Base-by-base conservation (phyloP, 192 early-diverging fungal genomes). In the Coemansia sp. region DNA sequence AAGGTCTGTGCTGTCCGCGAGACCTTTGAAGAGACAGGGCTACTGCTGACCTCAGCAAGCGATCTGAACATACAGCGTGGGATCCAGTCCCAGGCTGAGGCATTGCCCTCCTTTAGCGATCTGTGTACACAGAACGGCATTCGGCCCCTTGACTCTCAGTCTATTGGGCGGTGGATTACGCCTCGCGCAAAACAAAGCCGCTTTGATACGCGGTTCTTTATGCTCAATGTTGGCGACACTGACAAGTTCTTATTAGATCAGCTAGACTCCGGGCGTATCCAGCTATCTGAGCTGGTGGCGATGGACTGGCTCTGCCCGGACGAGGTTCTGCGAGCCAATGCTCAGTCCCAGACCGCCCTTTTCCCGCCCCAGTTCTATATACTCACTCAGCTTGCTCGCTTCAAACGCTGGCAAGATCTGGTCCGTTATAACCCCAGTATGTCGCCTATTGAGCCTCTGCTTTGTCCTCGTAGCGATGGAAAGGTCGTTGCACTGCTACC, bases 1-100 rank as follows among this genome's bases (percentile, higher is more conserved):
- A 84, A 79, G 33, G 77, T 89, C 16, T 92, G 90, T 63, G 93
- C 93, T 2, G 77, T 92, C 20, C 88, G 93, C 46, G 91, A 95
- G 75, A 93, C 95, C 1, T 91, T 88, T 71, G 95, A 96, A 74
- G 95, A 96, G 70, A 88, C 89, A 18, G 93, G 93, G 1, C 69
- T 94, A 24, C 68, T 90, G 18, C 73, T 95, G 10, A 71, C 82
- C n/a, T 68, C 82, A 8, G 73, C 87, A 33, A 71, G 71, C 10
- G 24, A 6, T 46, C 65, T 67, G 70, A 0, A 41, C 70, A 20
- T 38, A 69, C 7, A 38, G 77, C 2, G 46, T 52, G 9, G 4
- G 67, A 69, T 9, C 43, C 73, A 27, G 77, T 76, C 59, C 65
- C 73, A 42, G 29, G 76, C 20, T 5, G 5, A 20, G 12, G 3